phyloP scores from a whole-genome alignment of 306 rosid species.

The Vicia sativa region DNA sequence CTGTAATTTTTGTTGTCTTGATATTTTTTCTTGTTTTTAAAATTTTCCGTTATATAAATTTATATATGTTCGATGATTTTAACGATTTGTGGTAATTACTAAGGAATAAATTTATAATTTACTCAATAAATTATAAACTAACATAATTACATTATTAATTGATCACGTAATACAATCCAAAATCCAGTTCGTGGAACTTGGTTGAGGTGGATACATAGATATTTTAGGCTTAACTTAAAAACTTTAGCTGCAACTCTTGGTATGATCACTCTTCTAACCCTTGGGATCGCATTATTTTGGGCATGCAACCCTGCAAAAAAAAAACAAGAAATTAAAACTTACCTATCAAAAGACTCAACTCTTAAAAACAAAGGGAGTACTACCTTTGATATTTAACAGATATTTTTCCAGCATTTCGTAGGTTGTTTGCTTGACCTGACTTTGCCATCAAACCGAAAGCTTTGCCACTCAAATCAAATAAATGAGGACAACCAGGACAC shows the following conservation, averaged over 20 bases:
- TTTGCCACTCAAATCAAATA: slow-evolving; percentile 78
- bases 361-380: neutral
- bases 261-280: too few relatives aligned
- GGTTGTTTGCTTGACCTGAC: slow-evolving; percentile 46
- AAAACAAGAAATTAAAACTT: neutral
- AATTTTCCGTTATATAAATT: too few relatives aligned
- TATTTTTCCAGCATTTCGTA: slow-evolving; percentile 59
- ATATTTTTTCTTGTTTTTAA: too few relatives aligned
- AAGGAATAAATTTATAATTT: too few relatives aligned
- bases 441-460: slow-evolving; percentile 87
- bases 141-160: neutral
- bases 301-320: neutral
- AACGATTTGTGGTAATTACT: too few relatives aligned
- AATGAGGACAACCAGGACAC: neutral
- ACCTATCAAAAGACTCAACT: neutral
- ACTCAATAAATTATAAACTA: too few relatives aligned
- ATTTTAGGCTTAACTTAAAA: slow-evolving; percentile 10
- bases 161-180: neutral
- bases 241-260: too few relatives aligned
- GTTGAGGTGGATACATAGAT: too few relatives aligned
- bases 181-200: neutral
- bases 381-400: slow-evolving; percentile 63
- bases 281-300: too few relatives aligned
- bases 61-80: too few relatives aligned
- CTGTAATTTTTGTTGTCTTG: too few relatives aligned